These are phyloP conservation scores for Pseudogymnoascus sp. DNA, from an alignment of 2,329 filamentous ascomycete genomes.

Conservation along the genomic window DNA sequence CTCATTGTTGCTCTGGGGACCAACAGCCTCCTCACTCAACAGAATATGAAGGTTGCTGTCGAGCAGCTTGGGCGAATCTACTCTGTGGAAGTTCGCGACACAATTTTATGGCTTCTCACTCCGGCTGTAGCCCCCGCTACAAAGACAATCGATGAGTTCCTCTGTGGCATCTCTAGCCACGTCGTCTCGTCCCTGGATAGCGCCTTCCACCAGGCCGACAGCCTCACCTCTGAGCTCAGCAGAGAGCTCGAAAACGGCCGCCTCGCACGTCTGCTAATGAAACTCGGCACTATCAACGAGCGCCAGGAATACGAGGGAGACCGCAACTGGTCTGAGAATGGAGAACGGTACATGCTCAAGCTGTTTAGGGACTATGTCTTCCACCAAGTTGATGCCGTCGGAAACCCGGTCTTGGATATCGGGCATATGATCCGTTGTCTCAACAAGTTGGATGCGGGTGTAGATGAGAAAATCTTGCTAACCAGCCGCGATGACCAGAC, in stretches of 20 bases:
- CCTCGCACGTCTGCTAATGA: conserved; percentile 70
- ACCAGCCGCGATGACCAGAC: conserved; percentile 87
- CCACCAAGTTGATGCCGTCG: conserved; percentile 83
- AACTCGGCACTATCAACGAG: conserved; percentile 84
- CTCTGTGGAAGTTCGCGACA: conserved; percentile 69
- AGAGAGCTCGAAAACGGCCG: conserved; percentile 87
- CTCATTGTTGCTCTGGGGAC: conserved; percentile 77
- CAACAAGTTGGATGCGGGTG: conserved; percentile 87
- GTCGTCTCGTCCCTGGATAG: conserved; percentile 70
- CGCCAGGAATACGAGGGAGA: conserved; percentile 77
- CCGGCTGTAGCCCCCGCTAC: conserved; percentile 49
- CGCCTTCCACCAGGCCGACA: conserved; percentile 71
- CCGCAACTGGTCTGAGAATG: conserved; percentile 79
- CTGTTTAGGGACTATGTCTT: conserved; percentile 96
- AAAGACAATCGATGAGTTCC: conserved; percentile 73
- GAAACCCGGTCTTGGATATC: conserved; percentile 75
- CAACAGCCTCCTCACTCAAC: conserved; percentile 47
- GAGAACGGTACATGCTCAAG: conserved; percentile 86
- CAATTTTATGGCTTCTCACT: conserved; percentile 73
- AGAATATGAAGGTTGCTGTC: conserved; percentile 62
- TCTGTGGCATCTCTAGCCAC: conserved; percentile 71
- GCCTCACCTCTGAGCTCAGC: conserved; percentile 62
- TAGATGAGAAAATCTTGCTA: conserved; percentile 77
- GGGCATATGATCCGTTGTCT: conserved; percentile 81
- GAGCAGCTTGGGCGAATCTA: conserved; percentile 73